phyloP scores from a whole-genome alignment of 2,329 filamentous ascomycete species.

The Nectriaceae sp. region DNA sequence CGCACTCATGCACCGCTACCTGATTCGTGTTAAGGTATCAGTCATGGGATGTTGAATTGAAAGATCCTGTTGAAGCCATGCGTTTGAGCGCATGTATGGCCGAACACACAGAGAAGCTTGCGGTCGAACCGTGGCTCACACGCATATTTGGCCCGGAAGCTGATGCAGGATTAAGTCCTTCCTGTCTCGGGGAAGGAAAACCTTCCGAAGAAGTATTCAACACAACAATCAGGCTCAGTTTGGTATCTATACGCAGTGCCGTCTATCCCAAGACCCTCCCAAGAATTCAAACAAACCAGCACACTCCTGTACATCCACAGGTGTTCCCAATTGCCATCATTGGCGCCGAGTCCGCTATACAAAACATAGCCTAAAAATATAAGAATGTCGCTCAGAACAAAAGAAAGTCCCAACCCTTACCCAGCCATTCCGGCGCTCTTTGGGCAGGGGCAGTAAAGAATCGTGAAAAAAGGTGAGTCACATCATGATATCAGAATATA shows the following conservation, averaged over 20 bases:
- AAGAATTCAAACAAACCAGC: slow-evolving; percentile 11
- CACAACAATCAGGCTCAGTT: slow-evolving; percentile 21
- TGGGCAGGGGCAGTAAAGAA: no score
- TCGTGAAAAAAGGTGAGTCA: not conserved
- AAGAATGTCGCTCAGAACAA: not conserved
- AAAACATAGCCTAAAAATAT: slow-evolving; percentile 10
- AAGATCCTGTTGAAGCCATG: no score
- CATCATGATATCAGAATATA: not conserved
- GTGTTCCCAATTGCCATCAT: slow-evolving; percentile 16
- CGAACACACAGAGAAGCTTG: no score
- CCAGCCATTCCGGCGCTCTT: not conserved
- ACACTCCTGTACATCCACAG: slow-evolving; percentile 10
- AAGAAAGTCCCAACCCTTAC: not conserved
- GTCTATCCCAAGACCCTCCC: slow-evolving; percentile 27
- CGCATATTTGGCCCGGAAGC: no score
- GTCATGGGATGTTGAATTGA: no score
- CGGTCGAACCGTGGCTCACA: no score
- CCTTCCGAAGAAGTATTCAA: no score
- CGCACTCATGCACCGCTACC: no score
- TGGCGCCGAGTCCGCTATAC: slow-evolving; percentile 13
- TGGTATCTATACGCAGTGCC: slow-evolving; percentile 33
- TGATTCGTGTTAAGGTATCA: no score
- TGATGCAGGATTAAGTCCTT: no score
- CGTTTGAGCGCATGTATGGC: no score
- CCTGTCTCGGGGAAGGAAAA: no score